Evolutionary conservation across 2,329 filamentous ascomycete genomes (phyloP).

Genomic region (Fusarium tjaetaba): DNA sequence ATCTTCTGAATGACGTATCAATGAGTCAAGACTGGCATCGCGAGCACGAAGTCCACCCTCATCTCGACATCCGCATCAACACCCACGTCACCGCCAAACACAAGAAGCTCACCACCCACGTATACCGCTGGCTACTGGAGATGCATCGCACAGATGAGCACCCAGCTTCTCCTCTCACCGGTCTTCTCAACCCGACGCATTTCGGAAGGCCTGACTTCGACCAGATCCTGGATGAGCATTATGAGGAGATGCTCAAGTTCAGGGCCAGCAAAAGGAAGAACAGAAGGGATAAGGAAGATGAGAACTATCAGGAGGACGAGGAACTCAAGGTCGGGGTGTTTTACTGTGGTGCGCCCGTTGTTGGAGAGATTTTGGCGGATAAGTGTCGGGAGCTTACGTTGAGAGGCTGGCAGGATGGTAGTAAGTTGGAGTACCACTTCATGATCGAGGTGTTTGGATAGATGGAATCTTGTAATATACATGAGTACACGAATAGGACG

Average conservation of each 20-base stretch:
- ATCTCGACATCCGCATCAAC: slow-evolving; percentile 64
- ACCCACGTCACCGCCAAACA: slow-evolving; percentile 67
- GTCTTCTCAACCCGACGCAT: slow-evolving; percentile 61
- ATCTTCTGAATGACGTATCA: slow-evolving; percentile 62
- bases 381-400: slow-evolving; percentile 61
- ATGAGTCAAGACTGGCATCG: slow-evolving; percentile 52
- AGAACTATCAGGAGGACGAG: slow-evolving; percentile 39
- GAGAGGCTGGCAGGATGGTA: slow-evolving; percentile 61
- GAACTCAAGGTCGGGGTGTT: slow-evolving; percentile 64
- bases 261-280: slow-evolving; percentile 35
- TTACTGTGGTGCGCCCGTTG: slow-evolving; percentile 65
- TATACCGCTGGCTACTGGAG: slow-evolving; percentile 67
- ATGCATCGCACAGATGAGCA: slow-evolving; percentile 62
- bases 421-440: slow-evolving; percentile 65
- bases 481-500: neutral
- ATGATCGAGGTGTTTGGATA: slow-evolving; percentile 67
- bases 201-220: slow-evolving; percentile 66
- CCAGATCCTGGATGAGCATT: slow-evolving; percentile 63
- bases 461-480: neutral
- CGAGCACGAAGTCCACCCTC: slow-evolving; percentile 48
- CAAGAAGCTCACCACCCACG: slow-evolving; percentile 61
- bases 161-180: slow-evolving; percentile 63
- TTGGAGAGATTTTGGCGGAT: slow-evolving; percentile 66
- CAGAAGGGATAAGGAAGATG: neutral
- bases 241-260: slow-evolving; percentile 60